Evolutionary conservation across 495 filamentous ascomycete species (phyloP).

Genomic region (Penicillium samsonianum): DNA sequence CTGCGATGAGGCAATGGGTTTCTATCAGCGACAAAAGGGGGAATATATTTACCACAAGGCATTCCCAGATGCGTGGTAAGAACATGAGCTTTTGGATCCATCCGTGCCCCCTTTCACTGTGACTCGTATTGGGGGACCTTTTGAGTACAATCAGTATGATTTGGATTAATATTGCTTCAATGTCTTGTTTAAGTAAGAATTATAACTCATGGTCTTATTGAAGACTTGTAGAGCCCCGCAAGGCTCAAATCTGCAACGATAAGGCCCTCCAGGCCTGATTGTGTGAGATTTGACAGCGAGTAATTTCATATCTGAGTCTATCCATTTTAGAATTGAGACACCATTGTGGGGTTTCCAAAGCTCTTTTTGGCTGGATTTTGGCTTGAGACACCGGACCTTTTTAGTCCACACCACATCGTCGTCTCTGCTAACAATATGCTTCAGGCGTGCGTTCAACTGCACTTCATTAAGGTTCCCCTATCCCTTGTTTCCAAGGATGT

Average conservation of each 20-base stretch:
- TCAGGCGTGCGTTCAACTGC: too few species aligned
- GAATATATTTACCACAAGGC: conserved; percentile 13
- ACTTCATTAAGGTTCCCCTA: too few species aligned
- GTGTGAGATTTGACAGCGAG: too few species aligned
- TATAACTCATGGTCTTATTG: neutral
- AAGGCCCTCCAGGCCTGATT: too few species aligned
- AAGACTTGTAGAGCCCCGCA: neutral
- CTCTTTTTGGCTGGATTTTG: too few species aligned
- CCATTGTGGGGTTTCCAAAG: too few species aligned
- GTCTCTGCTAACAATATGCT: too few species aligned
- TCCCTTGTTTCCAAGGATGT: too few species aligned
- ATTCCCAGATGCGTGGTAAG: conserved; percentile 5
- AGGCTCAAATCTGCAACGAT: neutral
- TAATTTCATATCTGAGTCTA: too few species aligned
- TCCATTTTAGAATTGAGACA: too few species aligned
- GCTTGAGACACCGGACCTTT: too few species aligned
- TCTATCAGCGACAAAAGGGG: conserved; percentile 4
- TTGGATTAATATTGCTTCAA: neutral
- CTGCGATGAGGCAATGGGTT: conserved; percentile 18
- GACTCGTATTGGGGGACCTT: neutral
- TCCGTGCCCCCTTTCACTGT: neutral
- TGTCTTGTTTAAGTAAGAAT: neutral
- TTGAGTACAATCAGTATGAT: neutral
- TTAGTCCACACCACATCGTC: too few species aligned
- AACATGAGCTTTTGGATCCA: neutral